Conservation (phyloP, 371 early-diverging fungal species). For the Rhizopus arrhizus region DNA sequence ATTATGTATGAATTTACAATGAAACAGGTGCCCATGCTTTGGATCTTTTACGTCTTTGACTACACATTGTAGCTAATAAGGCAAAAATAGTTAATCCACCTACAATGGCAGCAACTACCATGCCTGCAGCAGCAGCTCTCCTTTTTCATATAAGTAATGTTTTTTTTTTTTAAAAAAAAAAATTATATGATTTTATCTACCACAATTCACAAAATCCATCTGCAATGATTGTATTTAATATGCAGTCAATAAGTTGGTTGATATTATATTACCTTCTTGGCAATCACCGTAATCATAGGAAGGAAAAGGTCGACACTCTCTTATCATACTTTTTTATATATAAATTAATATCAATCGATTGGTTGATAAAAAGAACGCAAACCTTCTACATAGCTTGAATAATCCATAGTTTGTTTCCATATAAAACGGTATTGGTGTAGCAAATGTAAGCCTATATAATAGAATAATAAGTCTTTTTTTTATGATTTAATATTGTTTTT, state of each 20-base stretch:
- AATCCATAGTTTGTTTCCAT: constrained; percentile 54
- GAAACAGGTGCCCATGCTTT: constrained; percentile 47
- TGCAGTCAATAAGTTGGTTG: too few species aligned
- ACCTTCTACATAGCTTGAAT: constrained; percentile 49
- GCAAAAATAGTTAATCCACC: constrained; percentile 43
- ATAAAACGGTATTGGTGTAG: constrained; percentile 49
- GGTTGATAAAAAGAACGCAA: background rate
- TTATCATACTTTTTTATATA: constrained; percentile 25
- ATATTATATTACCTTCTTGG: constrained; percentile 37
- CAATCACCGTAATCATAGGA: constrained; percentile 49
- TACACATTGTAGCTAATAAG: constrained; percentile 47
- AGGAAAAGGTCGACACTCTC: constrained; percentile 53
- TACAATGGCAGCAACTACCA: constrained; percentile 44
- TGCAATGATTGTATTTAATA: constrained; percentile 4
- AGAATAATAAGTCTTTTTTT: background rate
- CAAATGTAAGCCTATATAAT: constrained; percentile 42
- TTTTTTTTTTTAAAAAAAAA: background rate
- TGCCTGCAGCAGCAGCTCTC: constrained; percentile 47
- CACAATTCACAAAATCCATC: constrained; percentile 56
- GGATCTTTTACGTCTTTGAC: constrained; percentile 41
- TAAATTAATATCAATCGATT: background rate
- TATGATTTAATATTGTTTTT: background rate
- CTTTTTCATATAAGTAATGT: constrained; percentile 15
- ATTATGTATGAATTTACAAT: constrained; percentile 27
- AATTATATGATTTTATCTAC: constrained; percentile 15